Conservation (phyloP, 2,329 filamentous ascomycete species). For the Pestalotiopsis sp. region DNA sequence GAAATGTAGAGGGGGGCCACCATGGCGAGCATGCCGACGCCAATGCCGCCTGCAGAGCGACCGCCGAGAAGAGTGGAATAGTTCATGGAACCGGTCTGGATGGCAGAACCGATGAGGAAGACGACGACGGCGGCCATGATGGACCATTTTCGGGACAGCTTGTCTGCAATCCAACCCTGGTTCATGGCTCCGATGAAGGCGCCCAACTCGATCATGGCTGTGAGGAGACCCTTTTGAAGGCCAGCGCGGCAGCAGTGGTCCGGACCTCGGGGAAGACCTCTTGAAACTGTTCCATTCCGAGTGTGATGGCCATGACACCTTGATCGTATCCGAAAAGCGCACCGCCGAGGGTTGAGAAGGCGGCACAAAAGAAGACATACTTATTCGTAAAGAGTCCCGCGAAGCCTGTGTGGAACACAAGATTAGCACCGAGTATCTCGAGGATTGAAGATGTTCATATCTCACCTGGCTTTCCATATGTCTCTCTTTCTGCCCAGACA, state of each 20-base stretch:
- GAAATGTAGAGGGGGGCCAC: constrained; percentile 24
- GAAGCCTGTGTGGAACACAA: background rate
- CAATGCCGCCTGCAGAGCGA: constrained; percentile 28
- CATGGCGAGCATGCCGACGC: constrained; percentile 27
- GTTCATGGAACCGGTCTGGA: constrained; percentile 30
- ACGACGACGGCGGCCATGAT: constrained; percentile 37
- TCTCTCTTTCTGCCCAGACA: background rate
- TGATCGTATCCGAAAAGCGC: constrained; percentile 44
- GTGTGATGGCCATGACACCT: constrained; percentile 39
- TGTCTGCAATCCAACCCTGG: constrained; percentile 38
- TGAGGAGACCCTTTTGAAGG: constrained; percentile 40
- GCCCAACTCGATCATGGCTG: constrained; percentile 41
- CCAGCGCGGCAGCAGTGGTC: constrained; percentile 25
- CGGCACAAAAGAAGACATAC: constrained; percentile 40
- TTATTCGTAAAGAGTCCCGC: constrained; percentile 13
- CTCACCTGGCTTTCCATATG: background rate
- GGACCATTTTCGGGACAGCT: constrained; percentile 42
- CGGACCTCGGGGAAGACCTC: constrained; percentile 28
- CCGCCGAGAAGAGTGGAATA: constrained; percentile 28
- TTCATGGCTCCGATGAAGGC: constrained; percentile 36
- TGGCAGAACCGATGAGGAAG: constrained; percentile 42
- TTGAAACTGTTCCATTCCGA: constrained; percentile 45
- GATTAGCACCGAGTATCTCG: background rate
- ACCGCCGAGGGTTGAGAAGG: constrained; percentile 44
- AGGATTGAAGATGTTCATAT: background rate